Conservation (phyloP, 306 rosid species). For the Malus asiatica region DNA sequence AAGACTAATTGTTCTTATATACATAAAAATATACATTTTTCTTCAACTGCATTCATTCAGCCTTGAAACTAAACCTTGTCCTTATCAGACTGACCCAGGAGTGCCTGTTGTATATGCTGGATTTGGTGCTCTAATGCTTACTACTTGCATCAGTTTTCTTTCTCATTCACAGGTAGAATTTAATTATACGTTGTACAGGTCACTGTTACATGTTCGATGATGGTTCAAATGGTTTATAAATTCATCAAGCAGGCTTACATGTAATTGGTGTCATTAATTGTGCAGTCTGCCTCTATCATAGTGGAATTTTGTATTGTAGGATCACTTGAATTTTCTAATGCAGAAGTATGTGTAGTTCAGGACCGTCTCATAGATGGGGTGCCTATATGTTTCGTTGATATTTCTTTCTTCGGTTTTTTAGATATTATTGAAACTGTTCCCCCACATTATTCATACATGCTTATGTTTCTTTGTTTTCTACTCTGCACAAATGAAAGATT, state of each 20-base stretch:
- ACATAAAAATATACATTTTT: neutral
- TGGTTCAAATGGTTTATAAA: neutral
- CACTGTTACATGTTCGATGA: neutral
- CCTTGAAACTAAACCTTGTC: slow-evolving; percentile 11
- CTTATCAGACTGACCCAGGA: slow-evolving; percentile 81
- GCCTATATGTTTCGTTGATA: neutral
- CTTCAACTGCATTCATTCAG: slow-evolving; percentile 8
- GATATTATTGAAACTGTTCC: neutral
- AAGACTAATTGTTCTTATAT: slow-evolving; percentile 4
- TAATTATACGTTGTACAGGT: neutral
- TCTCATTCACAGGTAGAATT: slow-evolving; percentile 82
- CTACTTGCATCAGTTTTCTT: slow-evolving; percentile 85
- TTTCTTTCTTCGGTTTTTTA: neutral
- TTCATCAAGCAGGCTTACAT: neutral
- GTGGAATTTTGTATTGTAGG: neutral
- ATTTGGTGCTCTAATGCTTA: slow-evolving; percentile 96
- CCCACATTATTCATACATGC: neutral
- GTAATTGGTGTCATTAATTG: neutral
- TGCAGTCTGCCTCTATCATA: neutral
- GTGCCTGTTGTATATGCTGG: slow-evolving; percentile 95
- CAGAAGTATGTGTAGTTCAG: neutral
- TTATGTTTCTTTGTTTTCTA: slow-evolving; percentile 7
- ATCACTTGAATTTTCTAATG: neutral
- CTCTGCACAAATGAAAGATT: slow-evolving; percentile 46
- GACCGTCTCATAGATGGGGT: neutral